phyloP scores from a whole-genome alignment of 129 eudicot species.

The Dittrichia graveolens region DNA sequence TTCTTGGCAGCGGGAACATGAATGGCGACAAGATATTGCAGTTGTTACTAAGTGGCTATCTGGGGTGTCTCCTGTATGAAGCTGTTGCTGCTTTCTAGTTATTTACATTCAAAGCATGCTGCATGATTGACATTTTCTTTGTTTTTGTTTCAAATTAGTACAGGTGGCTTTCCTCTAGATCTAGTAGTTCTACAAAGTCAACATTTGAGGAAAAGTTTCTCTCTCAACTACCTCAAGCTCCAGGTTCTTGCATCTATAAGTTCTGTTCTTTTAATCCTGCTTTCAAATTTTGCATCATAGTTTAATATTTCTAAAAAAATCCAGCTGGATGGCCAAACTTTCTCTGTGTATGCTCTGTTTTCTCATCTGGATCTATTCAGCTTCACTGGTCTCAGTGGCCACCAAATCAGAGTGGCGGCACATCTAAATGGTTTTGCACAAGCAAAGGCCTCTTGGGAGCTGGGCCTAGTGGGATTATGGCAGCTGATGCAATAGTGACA shows the following conservation, averaged over 20 bases:
- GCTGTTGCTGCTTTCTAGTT: constrained; percentile 27
- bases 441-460: constrained; percentile 98
- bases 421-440: constrained; percentile 93
- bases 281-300: not conserved
- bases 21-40: constrained; percentile 99
- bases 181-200: constrained; percentile 65
- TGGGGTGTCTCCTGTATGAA: constrained; percentile 89
- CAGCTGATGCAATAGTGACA: constrained; percentile 97
- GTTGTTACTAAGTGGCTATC: constrained; percentile 98
- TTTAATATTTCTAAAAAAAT: constrained; percentile 8
- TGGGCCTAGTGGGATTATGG: constrained; percentile 99
- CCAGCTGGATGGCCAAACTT: constrained; percentile 99
- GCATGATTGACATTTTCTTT: constrained; percentile 20
- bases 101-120: constrained; percentile 6
- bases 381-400: constrained; percentile 99
- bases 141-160: constrained; percentile 53
- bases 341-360: constrained; percentile 96
- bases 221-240: constrained; percentile 82
- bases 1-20: constrained; percentile 92
- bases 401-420: constrained; percentile 53
- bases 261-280: not conserved
- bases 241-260: constrained; percentile 50
- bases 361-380: constrained; percentile 98
- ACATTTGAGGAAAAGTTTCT: constrained; percentile 93
- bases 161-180: constrained; percentile 96